Conservation (phyloP, 805 yeast species). For the Suhomyces xylopsoci region DNA sequence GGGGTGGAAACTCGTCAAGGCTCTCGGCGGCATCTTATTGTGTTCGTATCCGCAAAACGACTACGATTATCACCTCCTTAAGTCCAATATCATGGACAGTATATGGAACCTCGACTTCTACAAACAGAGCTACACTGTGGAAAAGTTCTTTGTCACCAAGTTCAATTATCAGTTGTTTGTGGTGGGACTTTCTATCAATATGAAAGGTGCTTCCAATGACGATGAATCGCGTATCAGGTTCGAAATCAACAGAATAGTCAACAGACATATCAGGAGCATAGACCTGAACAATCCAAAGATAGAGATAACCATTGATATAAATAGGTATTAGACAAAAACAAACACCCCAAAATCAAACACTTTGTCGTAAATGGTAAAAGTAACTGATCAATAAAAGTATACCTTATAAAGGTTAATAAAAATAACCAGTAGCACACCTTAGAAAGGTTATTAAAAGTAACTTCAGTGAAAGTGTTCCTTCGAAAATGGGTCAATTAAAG, state of each 20-base stretch:
- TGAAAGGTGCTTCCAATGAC: slow-evolving; percentile 71
- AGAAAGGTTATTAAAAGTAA: too few species aligned
- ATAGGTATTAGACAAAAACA: too few species aligned
- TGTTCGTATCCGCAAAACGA: slow-evolving; percentile 50
- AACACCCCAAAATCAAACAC: too few species aligned
- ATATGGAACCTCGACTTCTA: slow-evolving; percentile 52
- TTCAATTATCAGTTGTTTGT: slow-evolving; percentile 61
- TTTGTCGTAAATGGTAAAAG: too few species aligned
- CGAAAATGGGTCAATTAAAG: too few species aligned
- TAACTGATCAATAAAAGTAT: too few species aligned
- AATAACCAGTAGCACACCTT: too few species aligned
- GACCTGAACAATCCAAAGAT: slow-evolving; percentile 18
- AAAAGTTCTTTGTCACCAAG: slow-evolving; percentile 53
- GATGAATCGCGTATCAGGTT: slow-evolving; percentile 59
- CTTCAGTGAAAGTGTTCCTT: too few species aligned
- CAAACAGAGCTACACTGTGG: slow-evolving; percentile 47
- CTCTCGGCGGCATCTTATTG: slow-evolving; percentile 51
- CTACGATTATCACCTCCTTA: slow-evolving; percentile 35
- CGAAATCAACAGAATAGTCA: slow-evolving; percentile 45
- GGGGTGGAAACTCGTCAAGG: slow-evolving; percentile 52
- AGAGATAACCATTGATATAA: slow-evolving; percentile 43
- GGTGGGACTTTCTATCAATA: slow-evolving; percentile 50
- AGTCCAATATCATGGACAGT: slow-evolving; percentile 39
- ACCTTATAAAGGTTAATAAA: too few species aligned
- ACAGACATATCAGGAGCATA: slow-evolving; percentile 28